These are phyloP conservation scores for Syncephalastrum racemosum DNA, from an alignment of 371 early-diverging fungal genomes.

Conservation along the genomic window DNA sequence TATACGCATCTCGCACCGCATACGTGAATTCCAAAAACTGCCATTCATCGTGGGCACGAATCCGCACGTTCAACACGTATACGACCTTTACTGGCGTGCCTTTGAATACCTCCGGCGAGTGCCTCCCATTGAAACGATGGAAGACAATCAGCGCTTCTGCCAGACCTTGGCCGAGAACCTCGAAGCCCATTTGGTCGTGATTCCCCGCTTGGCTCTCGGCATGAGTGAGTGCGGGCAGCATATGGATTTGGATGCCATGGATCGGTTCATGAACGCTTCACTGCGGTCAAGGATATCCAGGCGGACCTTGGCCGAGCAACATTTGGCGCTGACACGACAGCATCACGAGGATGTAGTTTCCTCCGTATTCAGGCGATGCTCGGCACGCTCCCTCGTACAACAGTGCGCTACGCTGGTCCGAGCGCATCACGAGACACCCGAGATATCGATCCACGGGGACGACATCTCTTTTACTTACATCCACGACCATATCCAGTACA, in stretches of 20 bases:
- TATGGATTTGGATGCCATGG: slow-evolving; percentile 56
- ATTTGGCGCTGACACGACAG: slow-evolving; percentile 64
- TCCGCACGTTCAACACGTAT: slow-evolving; percentile 74
- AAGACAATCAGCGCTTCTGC: slow-evolving; percentile 74
- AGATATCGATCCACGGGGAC: slow-evolving; percentile 60
- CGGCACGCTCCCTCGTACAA: slow-evolving; percentile 56
- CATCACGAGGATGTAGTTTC: slow-evolving; percentile 25
- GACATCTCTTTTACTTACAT: slow-evolving; percentile 77
- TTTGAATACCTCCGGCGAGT: slow-evolving; percentile 74
- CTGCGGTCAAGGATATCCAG: slow-evolving; percentile 81
- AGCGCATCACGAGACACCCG: slow-evolving; percentile 25
- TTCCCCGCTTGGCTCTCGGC: slow-evolving; percentile 81
- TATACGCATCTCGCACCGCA: slow-evolving; percentile 85
- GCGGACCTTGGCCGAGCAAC: slow-evolving; percentile 84
- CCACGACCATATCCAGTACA: slow-evolving; percentile 86
- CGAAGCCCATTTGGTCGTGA: slow-evolving; percentile 71
- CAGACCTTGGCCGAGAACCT: slow-evolving; percentile 60
- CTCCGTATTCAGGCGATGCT: slow-evolving; percentile 59
- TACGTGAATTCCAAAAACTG: slow-evolving; percentile 75
- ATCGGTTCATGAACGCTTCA: slow-evolving; percentile 79
- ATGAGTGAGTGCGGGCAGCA: slow-evolving; percentile 70
- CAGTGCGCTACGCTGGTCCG: slow-evolving; percentile 57
- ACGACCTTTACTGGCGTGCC: slow-evolving; percentile 80
- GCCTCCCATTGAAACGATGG: slow-evolving; percentile 59
- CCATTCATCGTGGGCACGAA: slow-evolving; percentile 86